Percentiles rank a stretch among this genome's conserved stretches.
phyloP scores from a whole-genome alignment of 2,329 filamentous ascomycete genomes.

The Paracoccidioides brasiliensis region DNA sequence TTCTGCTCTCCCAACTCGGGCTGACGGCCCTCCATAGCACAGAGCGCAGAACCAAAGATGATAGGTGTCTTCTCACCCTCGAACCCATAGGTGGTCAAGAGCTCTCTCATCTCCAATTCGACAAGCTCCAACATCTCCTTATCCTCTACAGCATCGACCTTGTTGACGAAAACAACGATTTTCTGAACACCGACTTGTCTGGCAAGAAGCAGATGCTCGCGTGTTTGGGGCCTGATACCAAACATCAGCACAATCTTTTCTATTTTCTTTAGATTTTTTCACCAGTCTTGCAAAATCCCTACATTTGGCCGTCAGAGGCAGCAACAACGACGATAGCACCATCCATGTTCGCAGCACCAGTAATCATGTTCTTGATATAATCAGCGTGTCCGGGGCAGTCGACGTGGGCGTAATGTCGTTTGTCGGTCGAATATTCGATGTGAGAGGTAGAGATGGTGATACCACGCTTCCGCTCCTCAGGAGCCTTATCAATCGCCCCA shows the following conservation, averaged over 20 bases:
- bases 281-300: conserved; percentile 15
- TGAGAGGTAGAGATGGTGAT: conserved; percentile 98
- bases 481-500: conserved; percentile 95
- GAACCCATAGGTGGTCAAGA: conserved; percentile 84
- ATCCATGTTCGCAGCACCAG: conserved; percentile 98
- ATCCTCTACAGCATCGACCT: conserved; percentile 94
- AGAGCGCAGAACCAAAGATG: conserved; percentile 91
- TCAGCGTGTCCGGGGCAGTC: conserved; percentile 99
- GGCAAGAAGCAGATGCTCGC: conserved; percentile 94
- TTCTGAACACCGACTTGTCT: conserved; percentile 96
- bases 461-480: conserved; percentile 98
- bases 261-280: background rate
- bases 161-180: conserved; percentile 99
- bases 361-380: conserved; percentile 99
- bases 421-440: conserved; percentile 93
- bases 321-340: conserved; percentile 98
- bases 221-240: conserved; percentile 66
- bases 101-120: conserved; percentile 99
- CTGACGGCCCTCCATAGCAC: conserved; percentile 75
- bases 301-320: conserved; percentile 96
- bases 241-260: background rate
- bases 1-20: conserved; percentile 75
- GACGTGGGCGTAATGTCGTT: conserved; percentile 96
- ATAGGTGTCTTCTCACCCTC: conserved; percentile 97
- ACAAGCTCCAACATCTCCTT: conserved; percentile 99